Conservation (phyloP, 106 monocot species). For the Agapanthus africanus region DNA sequence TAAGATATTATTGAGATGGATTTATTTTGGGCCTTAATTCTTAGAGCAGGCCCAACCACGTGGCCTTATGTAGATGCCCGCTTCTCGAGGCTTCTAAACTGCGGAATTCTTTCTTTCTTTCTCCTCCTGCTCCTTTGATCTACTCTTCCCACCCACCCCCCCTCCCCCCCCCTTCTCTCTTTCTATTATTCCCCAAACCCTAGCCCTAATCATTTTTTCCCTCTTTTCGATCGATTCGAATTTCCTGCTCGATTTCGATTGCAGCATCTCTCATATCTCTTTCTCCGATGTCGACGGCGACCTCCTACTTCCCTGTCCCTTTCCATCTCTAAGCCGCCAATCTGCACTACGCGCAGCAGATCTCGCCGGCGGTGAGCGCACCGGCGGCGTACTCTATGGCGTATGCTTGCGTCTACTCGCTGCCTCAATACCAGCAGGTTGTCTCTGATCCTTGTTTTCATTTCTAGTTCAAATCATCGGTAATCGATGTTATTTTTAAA, state of each 20-base stretch:
- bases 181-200: no score
- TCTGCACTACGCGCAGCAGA: not conserved
- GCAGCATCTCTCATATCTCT: not conserved
- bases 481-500: not conserved
- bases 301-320: slow-evolving; percentile 49
- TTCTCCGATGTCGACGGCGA: slow-evolving; percentile 6
- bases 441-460: not conserved
- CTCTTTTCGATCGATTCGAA: not conserved
- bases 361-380: slow-evolving; percentile 14
- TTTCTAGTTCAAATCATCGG: not conserved
- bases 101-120: no score
- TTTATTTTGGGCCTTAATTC: no score
- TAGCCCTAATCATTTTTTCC: no score
- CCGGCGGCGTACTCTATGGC: slow-evolving; percentile 12
- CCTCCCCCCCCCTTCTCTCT: no score
- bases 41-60: no score
- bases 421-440: slow-evolving; percentile 67
- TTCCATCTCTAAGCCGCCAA: slow-evolving; percentile 51
- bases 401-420: slow-evolving; percentile 21
- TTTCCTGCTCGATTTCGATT: not conserved
- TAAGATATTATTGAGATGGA: no score
- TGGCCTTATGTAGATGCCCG: no score
- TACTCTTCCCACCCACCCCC: no score
- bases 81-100: no score
- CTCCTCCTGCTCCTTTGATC: no score